Evolutionary conservation across 2,329 filamentous ascomycete genomes (phyloP), one percentile per base, ranked within the genome.

Genomic region (Penicillium sp.): DNA sequence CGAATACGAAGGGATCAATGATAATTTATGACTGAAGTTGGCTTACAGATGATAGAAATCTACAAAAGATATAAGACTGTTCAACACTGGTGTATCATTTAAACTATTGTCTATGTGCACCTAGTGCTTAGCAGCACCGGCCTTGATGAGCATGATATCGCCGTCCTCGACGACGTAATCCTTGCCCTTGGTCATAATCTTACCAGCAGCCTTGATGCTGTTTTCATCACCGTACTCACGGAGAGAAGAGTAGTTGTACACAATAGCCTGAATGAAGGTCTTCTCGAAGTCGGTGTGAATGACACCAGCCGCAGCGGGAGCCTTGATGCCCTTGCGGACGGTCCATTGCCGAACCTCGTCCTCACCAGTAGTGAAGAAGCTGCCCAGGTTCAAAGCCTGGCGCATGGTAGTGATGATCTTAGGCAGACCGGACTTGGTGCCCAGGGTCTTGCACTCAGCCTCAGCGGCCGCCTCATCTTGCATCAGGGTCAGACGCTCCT

Each of bases 321-420:
- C 94, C 82, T 99, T 99, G 72, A 89, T 96, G 67, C 92, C 92
- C 70, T 90, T 92, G 57, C 94, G 87, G 73, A 99, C 91, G 26
- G 94, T 99, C 95, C 94, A 99, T 80, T 99, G 94, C 68, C 94
- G 86, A 63, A 99, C 94, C 80, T 99, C 94, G 73, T 99, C 95
- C 24, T 92, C 79, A 69, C 94, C 94, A 34, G 89, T 92, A 51
- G 94, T 99, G 86, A 99, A 99, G 84, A 99, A 99, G 74, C 90
- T 94, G 73, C 89, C 88, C 40, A 99, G 83, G 78, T 94, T 89
- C 66, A 99, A 82, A 16, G 86, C 87, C 79, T 94, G 92, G 72
- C 94, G 89, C 94, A 99, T 99, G 66, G 90, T 90, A 22, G 85
- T 81, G 71, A 99, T 88, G 70, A 96, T 84, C 84, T 97, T 97